Evolutionary conservation across 73 alveolate species (phyloP).

Genomic region (Paramecium caudatum): DNA sequence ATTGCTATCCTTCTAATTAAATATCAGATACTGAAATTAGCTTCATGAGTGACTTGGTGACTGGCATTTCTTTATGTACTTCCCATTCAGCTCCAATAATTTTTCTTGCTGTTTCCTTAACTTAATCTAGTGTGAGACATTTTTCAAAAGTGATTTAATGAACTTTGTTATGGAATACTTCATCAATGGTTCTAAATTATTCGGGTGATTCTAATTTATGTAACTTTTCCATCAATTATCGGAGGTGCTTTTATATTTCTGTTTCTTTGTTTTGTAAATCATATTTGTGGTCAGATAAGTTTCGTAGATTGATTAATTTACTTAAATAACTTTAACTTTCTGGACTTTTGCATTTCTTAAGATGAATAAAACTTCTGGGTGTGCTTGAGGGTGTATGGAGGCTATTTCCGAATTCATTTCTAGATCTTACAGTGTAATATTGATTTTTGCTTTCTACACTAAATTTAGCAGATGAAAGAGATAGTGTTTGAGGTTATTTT

Average conservation of each 20-base stretch:
- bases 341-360: neutral
- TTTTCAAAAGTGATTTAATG: conserved; percentile 51
- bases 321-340: conserved; percentile 41
- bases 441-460: too few relatives aligned
- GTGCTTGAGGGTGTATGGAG: too few relatives aligned
- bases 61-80: conserved; percentile 69
- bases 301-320: conserved; percentile 12
- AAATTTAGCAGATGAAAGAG: too few relatives aligned
- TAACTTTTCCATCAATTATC: conserved; percentile 20
- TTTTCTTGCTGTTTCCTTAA: conserved; percentile 40
- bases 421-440: too few relatives aligned
- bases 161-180: conserved; percentile 7
- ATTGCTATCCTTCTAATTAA: neutral
- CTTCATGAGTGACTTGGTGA: conserved; percentile 22
- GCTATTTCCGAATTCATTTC: too few relatives aligned
- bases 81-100: conserved; percentile 66
- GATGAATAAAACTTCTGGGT: too few relatives aligned
- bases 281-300: neutral
- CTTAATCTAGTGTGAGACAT: conserved; percentile 52
- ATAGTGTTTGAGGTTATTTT: too few relatives aligned
- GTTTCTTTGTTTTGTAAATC: neutral
- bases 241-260: neutral
- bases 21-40: conserved; percentile 32
- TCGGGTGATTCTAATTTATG: conserved; percentile 4
- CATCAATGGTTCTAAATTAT: neutral